Evolutionary conservation across 306 rosid species (phyloP), one percentile per base, ranked within the genome.

Genomic region (Vigna radiata): DNA sequence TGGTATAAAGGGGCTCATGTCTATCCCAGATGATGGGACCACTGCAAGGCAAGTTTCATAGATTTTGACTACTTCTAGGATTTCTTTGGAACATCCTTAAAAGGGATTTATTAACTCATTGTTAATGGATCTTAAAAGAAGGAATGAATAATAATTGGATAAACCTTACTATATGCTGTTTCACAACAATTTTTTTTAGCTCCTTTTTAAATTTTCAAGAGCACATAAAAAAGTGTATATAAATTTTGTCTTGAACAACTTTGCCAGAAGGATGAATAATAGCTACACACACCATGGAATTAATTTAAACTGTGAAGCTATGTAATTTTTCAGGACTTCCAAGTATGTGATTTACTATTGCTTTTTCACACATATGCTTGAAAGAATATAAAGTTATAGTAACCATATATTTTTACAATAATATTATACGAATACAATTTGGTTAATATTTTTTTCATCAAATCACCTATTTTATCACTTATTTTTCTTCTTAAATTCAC

Each of bases 1-100:
- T 23, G 99, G 99, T 21, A 95, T 95, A 78, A 92, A 88, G 87
- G 99, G 99, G 5, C 96, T 95, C 72, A 95, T 95, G 99, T 90
- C 97, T 6, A 90, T 95, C 80, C 94, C 97, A 0, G 97, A 89
- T 3, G 96, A 95, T 65, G 99, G 97, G 83, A 79, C 92, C 83
- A 85, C 86, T 8, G 76, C 94, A 27, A 92, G 91, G 99, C 85
- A 77, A 78, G 68, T 68, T 46, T 59, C 37, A 7, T 5, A 25
- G 44, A 12, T 8, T 44, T 4, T 13, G 14, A 1, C 66, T 65
- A 59, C 7, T 68, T 27, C 14, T 64, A 68, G 3, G 48, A 50
- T 72, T 33, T 73, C 46, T 16, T 63, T 36, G 16, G 3, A 60
- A 2, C 4, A 17, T 53, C 18, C 16, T 16, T 49, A 49, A 47